Base-by-base conservation (phyloP, 164 flowering plant genomes). In the Dillenia suffruticosa region DNA sequence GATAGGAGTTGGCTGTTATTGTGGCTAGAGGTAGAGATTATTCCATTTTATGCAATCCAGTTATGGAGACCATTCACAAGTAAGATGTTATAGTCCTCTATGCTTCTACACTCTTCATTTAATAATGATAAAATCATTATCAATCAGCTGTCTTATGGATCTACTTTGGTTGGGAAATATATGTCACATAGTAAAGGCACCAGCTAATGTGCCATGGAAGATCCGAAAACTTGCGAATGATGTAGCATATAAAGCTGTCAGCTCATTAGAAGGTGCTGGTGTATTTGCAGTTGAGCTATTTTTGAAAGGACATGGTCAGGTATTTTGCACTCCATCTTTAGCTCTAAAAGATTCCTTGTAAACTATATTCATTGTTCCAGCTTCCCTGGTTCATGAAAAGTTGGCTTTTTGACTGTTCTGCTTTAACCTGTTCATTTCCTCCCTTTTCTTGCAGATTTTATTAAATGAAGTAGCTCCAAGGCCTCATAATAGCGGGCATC, bases 401-500 rank as follows among this genome's bases (percentile, higher is more conserved):
- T 48, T 47, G 46, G 45, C 12, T 22, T 46, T 46, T 14, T 16
- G 9, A 1, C 44, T 9, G 9, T 32, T 22, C 10, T 10, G 13
- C 9, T 52, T 13, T 24, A 11, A 44, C 16, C 14, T 1, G 46
- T 19, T 51, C 9, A 51, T 2, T 50, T 5, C 47, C 32, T 12
- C 49, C 9, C 22, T 46, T 52, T 66, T n/a, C 44, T 26, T 15
- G 15, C 78, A 94, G 97, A 80, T 95, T 70, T 77, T 91, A 65
- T 71, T 92, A 52, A 94, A 95, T 76, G 99, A 95, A 81, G 97
- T 94, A 19, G 99, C 99, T 47, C 99, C 99, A 19, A 90, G 99
- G 68, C 96, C 97, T 72, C 97, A 95, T 63, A 95, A 95, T 72
- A 95, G 99, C 68, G 97, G 99, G 54, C 97, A 89, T 76, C 99